Evolutionary conservation across 805 yeast genomes (phyloP), one percentile per base, ranked within the genome.

Genomic region (Saccharomycopsis synnaedendra): DNA sequence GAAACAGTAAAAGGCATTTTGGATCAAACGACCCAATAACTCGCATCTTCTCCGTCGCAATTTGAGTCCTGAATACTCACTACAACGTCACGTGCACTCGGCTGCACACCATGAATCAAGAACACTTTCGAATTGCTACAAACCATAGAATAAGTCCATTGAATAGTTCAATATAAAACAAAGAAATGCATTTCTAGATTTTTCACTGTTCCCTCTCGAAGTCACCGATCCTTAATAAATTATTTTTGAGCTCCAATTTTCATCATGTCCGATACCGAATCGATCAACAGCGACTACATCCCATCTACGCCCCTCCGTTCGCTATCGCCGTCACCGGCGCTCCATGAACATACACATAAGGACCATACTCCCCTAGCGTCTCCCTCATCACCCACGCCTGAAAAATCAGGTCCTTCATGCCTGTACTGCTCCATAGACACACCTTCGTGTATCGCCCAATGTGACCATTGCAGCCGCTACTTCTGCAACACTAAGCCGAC

Each of bases 391-490:
- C 69, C 66, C 7, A 19, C 19, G 19, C 19, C 19, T 19, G 19
- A 19, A 19, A 19, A 19, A 19, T 19, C 19, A 19, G 19, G 19
- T 19, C 19, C 19, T 19, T 19, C 19, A 19, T 74, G 80, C 58
- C 64, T 74, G 2, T 88, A 88, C 62, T 88, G 97, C 66, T 93
- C 88, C 1, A 69, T 85, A 31, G 78, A 77, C 51, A 63, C 75
- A 6, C 72, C 86, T 1, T 61, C 75, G 4, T 72, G 82, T 43
- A 83, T 87, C 9, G 83, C 84, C 39, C 78, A 81, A 55, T 89
- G 97, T 66, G 75, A 75, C 50, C 69, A 72, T 4, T 89, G 96
- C 63, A 64, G 76, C 55, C 81, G 79, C 60, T 89, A 96, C 96
- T 89, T 89, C 61, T 89, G 97, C 67, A 89, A 89, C 60, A 74